A percentile compares a stretch with the other conserved stretches of the same genome.
Evolutionary conservation across 345 rosid species (phyloP).

Genomic region (Clausena lansium): DNA sequence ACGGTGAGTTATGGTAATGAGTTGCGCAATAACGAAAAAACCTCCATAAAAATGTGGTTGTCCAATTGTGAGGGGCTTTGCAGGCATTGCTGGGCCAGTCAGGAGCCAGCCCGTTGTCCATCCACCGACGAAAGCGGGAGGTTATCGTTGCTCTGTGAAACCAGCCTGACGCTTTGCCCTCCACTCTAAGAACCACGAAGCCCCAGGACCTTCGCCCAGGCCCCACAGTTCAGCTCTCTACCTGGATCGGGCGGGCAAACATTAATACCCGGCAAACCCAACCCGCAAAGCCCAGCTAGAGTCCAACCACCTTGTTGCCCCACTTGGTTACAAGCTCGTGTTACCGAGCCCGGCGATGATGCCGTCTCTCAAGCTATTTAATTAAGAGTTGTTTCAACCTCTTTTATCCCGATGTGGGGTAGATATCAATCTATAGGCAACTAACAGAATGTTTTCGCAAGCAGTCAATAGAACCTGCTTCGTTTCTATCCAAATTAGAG

Average conservation of each 20-base stretch:
- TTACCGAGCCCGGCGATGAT: not conserved
- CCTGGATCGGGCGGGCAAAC: not conserved
- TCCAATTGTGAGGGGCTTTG: not conserved
- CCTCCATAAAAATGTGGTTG: not conserved
- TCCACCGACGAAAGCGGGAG: slow-evolving; percentile 25
- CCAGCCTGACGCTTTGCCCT: slow-evolving; percentile 48
- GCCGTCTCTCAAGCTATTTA: rapidly evolving
- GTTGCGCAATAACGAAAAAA: not conserved
- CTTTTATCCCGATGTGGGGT: not conserved
- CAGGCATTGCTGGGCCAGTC: not conserved
- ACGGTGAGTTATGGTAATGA: too few relatives aligned
- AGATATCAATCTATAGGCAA: not conserved
- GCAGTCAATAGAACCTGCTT: too few relatives aligned
- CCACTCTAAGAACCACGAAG: slow-evolving; percentile 4
- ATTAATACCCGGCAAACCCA: not conserved
- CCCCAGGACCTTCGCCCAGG: slow-evolving; percentile 22
- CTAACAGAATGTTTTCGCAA: too few relatives aligned
- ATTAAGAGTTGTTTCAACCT: not conserved
- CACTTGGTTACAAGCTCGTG: not conserved
- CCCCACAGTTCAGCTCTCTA: slow-evolving; percentile 1
- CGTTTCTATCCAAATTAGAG: too few relatives aligned
- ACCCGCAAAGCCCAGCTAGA: too few relatives aligned
- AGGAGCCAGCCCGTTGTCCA: not conserved
- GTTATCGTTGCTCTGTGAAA: slow-evolving; percentile 43
- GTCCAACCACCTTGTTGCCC: not conserved